Conservation (phyloP, 2,329 filamentous ascomycete species). For the Colletotrichum spaethianum region DNA sequence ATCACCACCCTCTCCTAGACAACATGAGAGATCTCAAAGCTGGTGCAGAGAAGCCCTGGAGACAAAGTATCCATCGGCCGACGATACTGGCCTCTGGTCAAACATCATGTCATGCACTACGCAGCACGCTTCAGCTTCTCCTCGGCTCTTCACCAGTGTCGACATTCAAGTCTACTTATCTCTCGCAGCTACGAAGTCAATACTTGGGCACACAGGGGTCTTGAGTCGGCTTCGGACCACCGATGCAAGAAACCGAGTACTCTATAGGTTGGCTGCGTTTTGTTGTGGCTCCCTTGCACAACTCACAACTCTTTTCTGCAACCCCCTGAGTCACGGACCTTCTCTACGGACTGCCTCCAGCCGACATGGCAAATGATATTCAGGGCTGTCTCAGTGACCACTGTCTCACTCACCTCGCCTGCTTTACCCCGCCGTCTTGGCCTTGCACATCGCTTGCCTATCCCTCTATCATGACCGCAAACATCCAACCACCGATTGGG, state of each 20-base stretch:
- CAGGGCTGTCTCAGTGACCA: constrained; percentile 16
- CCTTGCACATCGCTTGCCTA: constrained; percentile 20
- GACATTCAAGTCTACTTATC: constrained; percentile 1
- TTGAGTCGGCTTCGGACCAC: background rate
- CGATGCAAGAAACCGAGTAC: background rate
- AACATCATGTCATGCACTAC: background rate
- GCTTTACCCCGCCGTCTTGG: constrained; percentile 33
- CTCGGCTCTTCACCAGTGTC: constrained; percentile 6
- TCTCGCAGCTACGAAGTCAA: constrained; percentile 1
- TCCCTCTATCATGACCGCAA: constrained; percentile 25
- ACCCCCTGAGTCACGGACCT: background rate
- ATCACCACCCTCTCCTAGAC: constrained; percentile 14
- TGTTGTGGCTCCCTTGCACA: background rate
- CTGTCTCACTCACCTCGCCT: constrained; percentile 8
- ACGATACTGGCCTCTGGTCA: background rate
- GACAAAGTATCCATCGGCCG: constrained; percentile 10
- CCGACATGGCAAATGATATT: constrained; percentile 31
- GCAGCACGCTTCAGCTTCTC: background rate
- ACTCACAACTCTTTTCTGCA: constrained; percentile 3
- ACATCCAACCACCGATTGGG: constrained; percentile 17
- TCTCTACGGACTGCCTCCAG: constrained; percentile 4
- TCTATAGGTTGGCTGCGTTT: background rate
- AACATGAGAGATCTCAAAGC: constrained; percentile 17
- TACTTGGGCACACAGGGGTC: background rate
- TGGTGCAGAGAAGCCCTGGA: background rate